Evolutionary conservation across 2,329 filamentous ascomycete species (phyloP).

Genomic region (Sporothrix pseudoabietina): DNA sequence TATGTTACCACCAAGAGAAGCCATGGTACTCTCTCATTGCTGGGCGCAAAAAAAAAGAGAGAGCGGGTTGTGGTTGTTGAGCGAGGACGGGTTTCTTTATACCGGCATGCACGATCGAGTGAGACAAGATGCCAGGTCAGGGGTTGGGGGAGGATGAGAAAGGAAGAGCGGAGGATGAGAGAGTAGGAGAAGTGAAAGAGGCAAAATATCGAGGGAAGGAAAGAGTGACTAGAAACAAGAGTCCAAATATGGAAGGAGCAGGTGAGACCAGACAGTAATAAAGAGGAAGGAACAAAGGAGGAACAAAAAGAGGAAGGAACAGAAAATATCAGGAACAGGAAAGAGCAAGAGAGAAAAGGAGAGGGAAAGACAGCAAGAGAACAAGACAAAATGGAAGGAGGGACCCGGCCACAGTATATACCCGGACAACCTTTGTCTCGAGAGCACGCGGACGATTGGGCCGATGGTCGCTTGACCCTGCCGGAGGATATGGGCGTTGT

Average conservation of each 20-base stretch:
- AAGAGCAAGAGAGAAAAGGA: not conserved
- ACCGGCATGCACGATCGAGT: slow-evolving; percentile 21
- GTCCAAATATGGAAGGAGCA: slow-evolving; percentile 12
- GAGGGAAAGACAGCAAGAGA: not conserved
- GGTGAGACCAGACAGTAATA: slow-evolving; percentile 20
- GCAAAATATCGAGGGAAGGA: not conserved
- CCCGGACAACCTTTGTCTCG: slow-evolving; percentile 26
- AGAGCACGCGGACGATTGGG: slow-evolving; percentile 28
- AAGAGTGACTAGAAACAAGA: slow-evolving; percentile 1
- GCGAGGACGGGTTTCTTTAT: not conserved
- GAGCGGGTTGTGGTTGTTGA: slow-evolving; percentile 24
- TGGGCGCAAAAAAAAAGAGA: slow-evolving; percentile 39
- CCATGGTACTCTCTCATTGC: slow-evolving; percentile 72
- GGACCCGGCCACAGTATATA: slow-evolving; percentile 29
- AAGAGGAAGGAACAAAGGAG: slow-evolving; percentile 19
- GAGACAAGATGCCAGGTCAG: slow-evolving; percentile 12
- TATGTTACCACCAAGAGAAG: slow-evolving; percentile 69
- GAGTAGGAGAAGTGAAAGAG: not conserved
- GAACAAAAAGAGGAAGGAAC: not conserved
- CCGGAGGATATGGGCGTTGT: slow-evolving; percentile 9
- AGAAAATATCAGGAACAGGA: not conserved
- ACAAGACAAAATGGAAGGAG: not conserved
- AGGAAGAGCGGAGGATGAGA: not conserved
- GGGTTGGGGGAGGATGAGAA: not conserved
- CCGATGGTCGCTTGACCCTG: slow-evolving; percentile 29